Evolutionary conservation across 495 filamentous ascomycete genomes (phyloP).

Genomic region (Staphylotrichum tortipilum): DNA sequence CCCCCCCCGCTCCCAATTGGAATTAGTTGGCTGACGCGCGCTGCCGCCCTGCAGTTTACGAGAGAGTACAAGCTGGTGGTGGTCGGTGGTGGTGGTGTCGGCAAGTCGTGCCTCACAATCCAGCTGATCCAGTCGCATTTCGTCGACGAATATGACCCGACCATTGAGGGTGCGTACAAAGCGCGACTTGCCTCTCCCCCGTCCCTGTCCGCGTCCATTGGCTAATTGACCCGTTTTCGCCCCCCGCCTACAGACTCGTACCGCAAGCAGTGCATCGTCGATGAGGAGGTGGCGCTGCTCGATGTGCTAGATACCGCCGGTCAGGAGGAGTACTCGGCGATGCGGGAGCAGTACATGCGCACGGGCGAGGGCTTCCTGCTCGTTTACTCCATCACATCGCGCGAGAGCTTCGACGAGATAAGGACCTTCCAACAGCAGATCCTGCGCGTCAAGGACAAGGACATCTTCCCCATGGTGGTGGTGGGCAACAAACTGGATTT

Average conservation of each 20-base stretch:
- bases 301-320: slow-evolving; percentile 97
- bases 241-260: slow-evolving; percentile 70
- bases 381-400: slow-evolving; percentile 95
- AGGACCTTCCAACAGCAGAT: slow-evolving; percentile 98
- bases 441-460: slow-evolving; percentile 95
- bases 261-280: slow-evolving; percentile 98
- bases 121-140: slow-evolving; percentile 98
- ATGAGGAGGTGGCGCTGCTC: slow-evolving; percentile 93
- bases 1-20: not conserved
- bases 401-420: slow-evolving; percentile 97
- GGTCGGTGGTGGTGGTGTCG: slow-evolving; percentile 94
- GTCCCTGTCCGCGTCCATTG: not conserved
- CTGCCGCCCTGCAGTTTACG: slow-evolving; percentile 61
- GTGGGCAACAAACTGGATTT: slow-evolving; percentile 99
- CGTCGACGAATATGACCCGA: slow-evolving; percentile 98
- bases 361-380: slow-evolving; percentile 97
- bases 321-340: slow-evolving; percentile 98
- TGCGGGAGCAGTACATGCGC: slow-evolving; percentile 99
- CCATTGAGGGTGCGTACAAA: slow-evolving; percentile 78
- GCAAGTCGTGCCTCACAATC: slow-evolving; percentile 98
- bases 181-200: too few species aligned
- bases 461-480: slow-evolving; percentile 98
- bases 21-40: slow-evolving; percentile 6
- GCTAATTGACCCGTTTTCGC: slow-evolving; percentile 5
- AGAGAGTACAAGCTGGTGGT: slow-evolving; percentile 99